phyloP scores from a whole-genome alignment of 2,329 filamentous ascomycete species.

The Acrocalymma vagum region DNA sequence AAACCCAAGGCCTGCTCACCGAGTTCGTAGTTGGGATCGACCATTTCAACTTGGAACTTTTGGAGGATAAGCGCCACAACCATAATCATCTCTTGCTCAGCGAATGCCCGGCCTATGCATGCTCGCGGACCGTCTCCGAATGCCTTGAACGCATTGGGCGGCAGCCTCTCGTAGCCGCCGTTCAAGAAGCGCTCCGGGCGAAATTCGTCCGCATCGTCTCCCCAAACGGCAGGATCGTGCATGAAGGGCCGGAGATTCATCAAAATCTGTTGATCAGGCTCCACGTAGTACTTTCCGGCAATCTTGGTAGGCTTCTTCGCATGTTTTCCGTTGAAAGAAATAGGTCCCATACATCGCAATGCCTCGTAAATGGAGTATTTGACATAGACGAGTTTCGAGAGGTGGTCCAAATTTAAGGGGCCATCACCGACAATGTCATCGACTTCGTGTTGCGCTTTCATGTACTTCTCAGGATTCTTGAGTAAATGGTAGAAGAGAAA shows the following conservation, averaged over 20 bases:
- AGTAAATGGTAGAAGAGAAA: conserved; percentile 58
- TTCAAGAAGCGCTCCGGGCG: conserved; percentile 38
- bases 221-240: conserved; percentile 18
- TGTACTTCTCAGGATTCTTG: conserved; percentile 56
- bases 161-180: conserved; percentile 19
- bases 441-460: conserved; percentile 59
- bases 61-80: conserved; percentile 62
- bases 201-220: conserved; percentile 22
- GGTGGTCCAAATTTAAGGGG: conserved; percentile 54
- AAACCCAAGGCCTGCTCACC: conserved; percentile 5
- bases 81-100: conserved; percentile 70
- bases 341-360: conserved; percentile 57
- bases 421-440: conserved; percentile 57
- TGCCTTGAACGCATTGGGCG: conserved; percentile 53
- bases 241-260: conserved; percentile 15
- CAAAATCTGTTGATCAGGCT: conserved; percentile 20
- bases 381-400: conserved; percentile 72
- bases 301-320: conserved; percentile 20
- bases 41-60: conserved; percentile 73
- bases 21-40: conserved; percentile 68
- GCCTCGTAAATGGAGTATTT: conserved; percentile 72
- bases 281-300: conserved; percentile 42
- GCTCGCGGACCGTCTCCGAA: conserved; percentile 76
- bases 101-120: conserved; percentile 78
- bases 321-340: conserved; percentile 12